A percentile compares a stretch with the other conserved stretches of the same genome.
Conservation (phyloP, 2,329 filamentous ascomycete species). For the Venturiaceae sp. region DNA sequence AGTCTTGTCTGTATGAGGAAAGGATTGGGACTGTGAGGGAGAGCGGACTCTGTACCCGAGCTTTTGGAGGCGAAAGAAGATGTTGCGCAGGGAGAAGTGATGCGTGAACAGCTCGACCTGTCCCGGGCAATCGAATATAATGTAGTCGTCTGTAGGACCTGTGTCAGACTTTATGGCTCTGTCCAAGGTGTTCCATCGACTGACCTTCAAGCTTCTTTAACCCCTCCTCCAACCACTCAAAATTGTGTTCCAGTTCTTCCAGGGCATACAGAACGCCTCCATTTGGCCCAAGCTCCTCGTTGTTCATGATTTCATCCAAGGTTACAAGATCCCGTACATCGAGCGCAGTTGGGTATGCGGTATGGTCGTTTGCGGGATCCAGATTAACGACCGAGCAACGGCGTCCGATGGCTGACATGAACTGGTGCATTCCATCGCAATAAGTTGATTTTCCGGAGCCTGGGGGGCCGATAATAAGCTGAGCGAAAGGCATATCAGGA, state of each 20-base stretch:
- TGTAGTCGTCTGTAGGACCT: conserved; percentile 61
- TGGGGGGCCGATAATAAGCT: conserved; percentile 87
- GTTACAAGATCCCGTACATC: conserved; percentile 86
- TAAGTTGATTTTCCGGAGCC: conserved; percentile 96
- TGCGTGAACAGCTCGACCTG: conserved; percentile 97
- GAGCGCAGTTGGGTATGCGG: conserved; percentile 77
- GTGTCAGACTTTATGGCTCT: conserved; percentile 7
- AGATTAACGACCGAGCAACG: conserved; percentile 94
- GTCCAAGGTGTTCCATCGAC: conserved; percentile 11
- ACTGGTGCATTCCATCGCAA: conserved; percentile 98
- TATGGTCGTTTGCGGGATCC: conserved; percentile 91
- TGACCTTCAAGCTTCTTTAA: conserved; percentile 61
- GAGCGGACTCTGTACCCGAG: conserved; percentile 74
- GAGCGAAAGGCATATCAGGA: conserved; percentile 46
- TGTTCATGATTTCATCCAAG: conserved; percentile 88
- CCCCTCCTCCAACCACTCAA: conserved; percentile 81
- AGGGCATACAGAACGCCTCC: conserved; percentile 88
- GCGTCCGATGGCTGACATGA: conserved; percentile 88
- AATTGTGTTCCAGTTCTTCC: conserved; percentile 88
- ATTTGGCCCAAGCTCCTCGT: conserved; percentile 82
- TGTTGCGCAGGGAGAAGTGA: conserved; percentile 81
- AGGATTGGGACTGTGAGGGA: conserved; percentile 11
- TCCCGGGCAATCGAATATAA: conserved; percentile 92
- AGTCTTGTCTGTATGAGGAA: neutral
- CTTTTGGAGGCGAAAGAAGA: conserved; percentile 86